Conservation (phyloP, 1,139 yeast species). For the Hansenula lynferdii region DNA sequence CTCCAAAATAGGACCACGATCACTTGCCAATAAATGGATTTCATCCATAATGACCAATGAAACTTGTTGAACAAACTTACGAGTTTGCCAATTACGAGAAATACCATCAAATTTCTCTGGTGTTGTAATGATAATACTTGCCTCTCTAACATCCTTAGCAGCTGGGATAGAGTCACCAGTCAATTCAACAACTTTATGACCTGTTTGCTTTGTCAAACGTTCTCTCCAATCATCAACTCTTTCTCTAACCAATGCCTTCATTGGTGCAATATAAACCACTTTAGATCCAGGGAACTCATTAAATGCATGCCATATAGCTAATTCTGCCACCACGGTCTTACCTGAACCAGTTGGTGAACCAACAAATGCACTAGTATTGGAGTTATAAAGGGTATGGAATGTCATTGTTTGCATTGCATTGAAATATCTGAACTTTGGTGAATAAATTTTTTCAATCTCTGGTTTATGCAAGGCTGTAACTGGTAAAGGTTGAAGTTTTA, state of each 20-base stretch:
- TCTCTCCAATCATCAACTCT: slow-evolving; percentile 93
- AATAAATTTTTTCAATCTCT: slow-evolving; percentile 64
- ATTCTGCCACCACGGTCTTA: slow-evolving; percentile 93
- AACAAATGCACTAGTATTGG: slow-evolving; percentile 75
- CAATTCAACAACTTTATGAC: slow-evolving; percentile 75
- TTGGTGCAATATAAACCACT: slow-evolving; percentile 94
- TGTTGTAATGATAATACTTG: slow-evolving; percentile 91
- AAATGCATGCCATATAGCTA: slow-evolving; percentile 97
- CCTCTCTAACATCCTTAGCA: slow-evolving; percentile 76
- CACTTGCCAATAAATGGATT: slow-evolving; percentile 94
- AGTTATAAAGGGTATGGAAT: slow-evolving; percentile 82
- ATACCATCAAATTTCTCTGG: slow-evolving; percentile 99
- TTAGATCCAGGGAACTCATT: slow-evolving; percentile 75
- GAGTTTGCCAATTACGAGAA: slow-evolving; percentile 95
- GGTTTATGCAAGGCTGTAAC: slow-evolving; percentile 70
- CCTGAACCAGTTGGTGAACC: slow-evolving; percentile 99
- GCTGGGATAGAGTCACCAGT: slow-evolving; percentile 98
- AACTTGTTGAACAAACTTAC: slow-evolving; percentile 87
- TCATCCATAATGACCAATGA: slow-evolving; percentile 97
- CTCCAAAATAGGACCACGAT: slow-evolving; percentile 96
- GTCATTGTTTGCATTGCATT: slow-evolving; percentile 99
- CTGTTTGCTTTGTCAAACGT: slow-evolving; percentile 59
- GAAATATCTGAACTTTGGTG: slow-evolving; percentile 69
- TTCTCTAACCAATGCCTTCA: slow-evolving; percentile 97
- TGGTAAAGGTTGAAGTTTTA: slow-evolving; percentile 84